Evolutionary conservation across 73 alveolate genomes (phyloP), one percentile per base, ranked within the genome.

Genomic region (Diophrys sp.): DNA sequence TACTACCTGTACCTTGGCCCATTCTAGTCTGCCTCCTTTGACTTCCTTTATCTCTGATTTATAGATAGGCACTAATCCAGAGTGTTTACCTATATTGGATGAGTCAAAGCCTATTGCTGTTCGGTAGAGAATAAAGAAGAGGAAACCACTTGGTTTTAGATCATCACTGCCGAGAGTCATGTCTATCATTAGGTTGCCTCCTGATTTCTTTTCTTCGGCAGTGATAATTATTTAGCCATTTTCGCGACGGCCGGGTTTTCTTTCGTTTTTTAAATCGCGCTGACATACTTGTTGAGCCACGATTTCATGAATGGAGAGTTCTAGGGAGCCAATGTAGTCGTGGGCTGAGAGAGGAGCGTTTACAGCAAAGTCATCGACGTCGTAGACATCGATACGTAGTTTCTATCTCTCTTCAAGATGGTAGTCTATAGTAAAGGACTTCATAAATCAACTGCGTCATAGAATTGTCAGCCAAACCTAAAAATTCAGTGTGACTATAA

Each of bases 311-410:
- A n/a, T n/a, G n/a, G n/a, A n/a, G n/a, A n/a, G n/a, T n/a, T 88
- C 96, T 25, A 67, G 87, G 67, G 79, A 76, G 30, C 97, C 97
- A 26, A 91, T 87, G 34, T 66, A 79, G 54, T 91, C 93, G 28
- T 92, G 87, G 44, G 56, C 62, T 18, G 56, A 78, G 1, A 84
- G 62, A 32, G 78, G 75, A 23, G 87, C 92, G 1, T 74, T 75
- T 5, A 56, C 83, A 28, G 69, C 75, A 56, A 90, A 87, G 71
- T 90, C 83, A 71, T 89, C 95, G 66, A 87, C 85, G 71, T 92
- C 96, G 78, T 90, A 90, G 56, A 90, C 84, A 0, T 70, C 78
- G n/a, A 87, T 62, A 2, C 28, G 75, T 33, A 92, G 73, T 56
- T 67, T 82, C 73, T 89, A 77, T 57, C 84, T 68, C 78, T 83